Evolutionary conservation across 441 rosid genomes (phyloP).

Genomic region (Erodium texanum): DNA sequence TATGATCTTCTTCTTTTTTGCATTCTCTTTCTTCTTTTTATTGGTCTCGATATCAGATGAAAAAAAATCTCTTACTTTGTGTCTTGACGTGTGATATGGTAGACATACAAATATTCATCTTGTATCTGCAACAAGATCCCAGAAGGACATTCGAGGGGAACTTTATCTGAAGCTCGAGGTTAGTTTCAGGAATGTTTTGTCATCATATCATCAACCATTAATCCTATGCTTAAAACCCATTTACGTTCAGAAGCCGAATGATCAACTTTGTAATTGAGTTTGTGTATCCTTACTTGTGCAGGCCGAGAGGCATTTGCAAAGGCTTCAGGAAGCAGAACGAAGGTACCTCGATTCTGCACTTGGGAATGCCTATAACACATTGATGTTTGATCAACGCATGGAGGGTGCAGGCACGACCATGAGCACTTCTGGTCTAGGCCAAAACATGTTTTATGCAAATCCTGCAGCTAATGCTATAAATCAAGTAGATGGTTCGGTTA

Average conservation of each 20-base stretch:
- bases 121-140: background rate
- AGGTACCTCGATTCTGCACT: conserved; percentile 8
- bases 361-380: background rate
- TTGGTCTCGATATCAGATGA: background rate
- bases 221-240: background rate
- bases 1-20: conserved; percentile 8
- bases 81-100: conserved; percentile 5
- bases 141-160: conserved; percentile 2
- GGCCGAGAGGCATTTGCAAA: conserved; percentile 9
- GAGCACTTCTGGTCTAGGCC: background rate
- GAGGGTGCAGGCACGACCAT: background rate
- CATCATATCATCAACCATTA: background rate
- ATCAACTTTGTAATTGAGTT: conserved; percentile 8
- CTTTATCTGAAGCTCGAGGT: conserved; percentile 17
- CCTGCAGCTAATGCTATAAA: too few species aligned
- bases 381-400: conserved; percentile 5
- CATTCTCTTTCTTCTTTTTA: background rate
- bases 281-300: conserved; percentile 10
- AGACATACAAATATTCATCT: background rate
- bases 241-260: background rate
- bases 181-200: conserved; percentile 5
- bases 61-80: conserved; percentile 13
- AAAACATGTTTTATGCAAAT: background rate
- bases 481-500: too few species aligned
- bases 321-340: conserved; percentile 16